A percentile compares a stretch with the other conserved stretches of the same genome.
These are phyloP conservation scores for Massarina eburnea DNA, from an alignment of 2,329 filamentous ascomycete species.

Conservation along the genomic window DNA sequence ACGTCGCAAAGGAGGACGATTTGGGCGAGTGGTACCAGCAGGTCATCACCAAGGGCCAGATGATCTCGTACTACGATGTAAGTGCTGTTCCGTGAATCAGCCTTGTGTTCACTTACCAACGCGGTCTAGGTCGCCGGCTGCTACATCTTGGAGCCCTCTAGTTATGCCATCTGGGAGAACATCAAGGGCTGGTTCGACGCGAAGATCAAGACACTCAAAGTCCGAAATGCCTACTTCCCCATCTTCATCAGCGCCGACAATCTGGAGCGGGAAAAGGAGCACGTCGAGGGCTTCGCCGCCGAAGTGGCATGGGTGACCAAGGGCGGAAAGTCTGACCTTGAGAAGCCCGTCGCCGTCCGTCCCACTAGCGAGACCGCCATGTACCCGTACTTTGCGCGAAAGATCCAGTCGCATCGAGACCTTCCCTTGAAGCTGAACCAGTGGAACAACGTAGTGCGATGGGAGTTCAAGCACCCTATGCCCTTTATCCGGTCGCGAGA, in stretches of 20 bases:
- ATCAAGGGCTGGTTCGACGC: constrained; percentile 61
- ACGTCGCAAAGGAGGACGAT: constrained; percentile 79
- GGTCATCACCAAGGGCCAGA: constrained; percentile 92
- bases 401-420: constrained; percentile 95
- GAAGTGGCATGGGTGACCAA: constrained; percentile 89
- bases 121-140: constrained; percentile 30
- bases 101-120: constrained; percentile 5
- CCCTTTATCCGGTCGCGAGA: constrained; percentile 84
- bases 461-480: constrained; percentile 88
- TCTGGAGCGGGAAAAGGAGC: constrained; percentile 83
- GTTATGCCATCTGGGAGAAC: constrained; percentile 68
- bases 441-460: constrained; percentile 94
- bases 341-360: constrained; percentile 73
- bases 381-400: constrained; percentile 95
- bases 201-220: constrained; percentile 84
- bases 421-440: constrained; percentile 93
- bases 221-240: constrained; percentile 95
- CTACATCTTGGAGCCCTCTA: constrained; percentile 58
- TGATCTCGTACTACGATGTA: constrained; percentile 98
- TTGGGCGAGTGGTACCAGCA: constrained; percentile 97
- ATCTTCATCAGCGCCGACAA: constrained; percentile 85
- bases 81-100: constrained; percentile 52
- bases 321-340: constrained; percentile 88
- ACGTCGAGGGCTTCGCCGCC: constrained; percentile 95
- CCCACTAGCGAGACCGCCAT: constrained; percentile 78